These are phyloP conservation scores for Pseudogymnoascus sp. DNA, from an alignment of 2,329 filamentous ascomycete genomes.

Conservation along the genomic window DNA sequence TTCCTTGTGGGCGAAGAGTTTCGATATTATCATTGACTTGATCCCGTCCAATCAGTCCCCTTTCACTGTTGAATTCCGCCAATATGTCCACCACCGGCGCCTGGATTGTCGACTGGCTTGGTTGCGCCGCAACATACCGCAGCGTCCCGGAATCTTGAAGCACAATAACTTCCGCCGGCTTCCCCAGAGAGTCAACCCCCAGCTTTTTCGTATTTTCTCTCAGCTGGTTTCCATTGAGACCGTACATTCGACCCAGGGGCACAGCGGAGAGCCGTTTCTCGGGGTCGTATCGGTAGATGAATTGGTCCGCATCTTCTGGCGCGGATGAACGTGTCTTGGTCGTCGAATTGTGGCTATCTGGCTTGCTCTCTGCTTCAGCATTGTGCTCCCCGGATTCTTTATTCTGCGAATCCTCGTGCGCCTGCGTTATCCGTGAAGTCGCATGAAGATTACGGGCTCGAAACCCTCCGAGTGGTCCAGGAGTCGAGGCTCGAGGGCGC, in stretches of 20 bases:
- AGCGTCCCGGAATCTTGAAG: slow-evolving; percentile 24
- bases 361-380: neutral
- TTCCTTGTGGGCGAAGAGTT: slow-evolving; percentile 21
- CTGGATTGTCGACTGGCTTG: slow-evolving; percentile 1
- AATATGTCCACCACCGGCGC: slow-evolving; percentile 26
- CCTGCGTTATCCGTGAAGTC: slow-evolving; percentile 1
- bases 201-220: slow-evolving; percentile 21
- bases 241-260: slow-evolving; percentile 17
- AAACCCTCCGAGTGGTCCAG: neutral
- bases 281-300: neutral
- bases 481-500: neutral
- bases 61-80: slow-evolving; percentile 23
- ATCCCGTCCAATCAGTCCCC: slow-evolving; percentile 21
- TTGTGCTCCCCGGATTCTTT: slow-evolving; percentile 1
- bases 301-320: neutral
- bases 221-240: slow-evolving; percentile 17
- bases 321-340: neutral
- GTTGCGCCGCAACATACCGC: neutral
- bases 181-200: slow-evolving; percentile 20
- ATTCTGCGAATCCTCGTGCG: neutral
- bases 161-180: slow-evolving; percentile 25
- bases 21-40: slow-evolving; percentile 28
- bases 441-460: neutral
- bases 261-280: neutral
- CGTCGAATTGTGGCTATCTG: neutral